Percentiles rank a stretch among this genome's conserved stretches.
Conservation (phyloP, 805 yeast species). For the Maudiozyma serrabonitensis region DNA sequence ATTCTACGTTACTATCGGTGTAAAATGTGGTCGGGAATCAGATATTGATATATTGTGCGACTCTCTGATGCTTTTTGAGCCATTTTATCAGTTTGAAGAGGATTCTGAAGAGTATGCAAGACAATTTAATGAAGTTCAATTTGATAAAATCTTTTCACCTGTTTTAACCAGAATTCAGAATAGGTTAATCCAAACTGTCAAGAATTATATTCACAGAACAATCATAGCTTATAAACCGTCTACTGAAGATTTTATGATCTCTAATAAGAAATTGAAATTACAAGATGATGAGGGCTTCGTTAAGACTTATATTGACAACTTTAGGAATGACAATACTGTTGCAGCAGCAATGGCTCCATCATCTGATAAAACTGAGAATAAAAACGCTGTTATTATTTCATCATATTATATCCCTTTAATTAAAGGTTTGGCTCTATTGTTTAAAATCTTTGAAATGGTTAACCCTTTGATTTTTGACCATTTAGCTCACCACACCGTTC, state of each 20-base stretch:
- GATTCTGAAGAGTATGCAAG: slow-evolving; percentile 21
- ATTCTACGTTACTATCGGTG: slow-evolving; percentile 59
- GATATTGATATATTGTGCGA: slow-evolving; percentile 66
- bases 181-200: slow-evolving; percentile 70
- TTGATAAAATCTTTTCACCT: slow-evolving; percentile 57
- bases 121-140: slow-evolving; percentile 32
- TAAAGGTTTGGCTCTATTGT: slow-evolving; percentile 56
- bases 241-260: slow-evolving; percentile 56
- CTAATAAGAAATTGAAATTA: slow-evolving; percentile 30
- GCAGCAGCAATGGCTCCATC: too few relatives aligned
- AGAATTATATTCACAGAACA: slow-evolving; percentile 58
- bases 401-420: slow-evolving; percentile 62
- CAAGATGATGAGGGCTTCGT: slow-evolving; percentile 15
- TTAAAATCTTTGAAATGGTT: slow-evolving; percentile 71
- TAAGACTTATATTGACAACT: slow-evolving; percentile 4
- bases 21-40: slow-evolving; percentile 57
- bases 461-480: slow-evolving; percentile 77
- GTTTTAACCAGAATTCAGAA: slow-evolving; percentile 70
- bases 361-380: not conserved
- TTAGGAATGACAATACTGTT: not conserved
- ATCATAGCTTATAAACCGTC: slow-evolving; percentile 59
- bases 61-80: slow-evolving; percentile 56
- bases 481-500: slow-evolving; percentile 78
- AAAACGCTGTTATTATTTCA: not conserved
- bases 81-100: slow-evolving; percentile 59